Evolutionary conservation across 768 basidiomycete genomes (phyloP), one percentile per base, ranked within the genome.

Genomic region (Agrocybe chaxingu): DNA sequence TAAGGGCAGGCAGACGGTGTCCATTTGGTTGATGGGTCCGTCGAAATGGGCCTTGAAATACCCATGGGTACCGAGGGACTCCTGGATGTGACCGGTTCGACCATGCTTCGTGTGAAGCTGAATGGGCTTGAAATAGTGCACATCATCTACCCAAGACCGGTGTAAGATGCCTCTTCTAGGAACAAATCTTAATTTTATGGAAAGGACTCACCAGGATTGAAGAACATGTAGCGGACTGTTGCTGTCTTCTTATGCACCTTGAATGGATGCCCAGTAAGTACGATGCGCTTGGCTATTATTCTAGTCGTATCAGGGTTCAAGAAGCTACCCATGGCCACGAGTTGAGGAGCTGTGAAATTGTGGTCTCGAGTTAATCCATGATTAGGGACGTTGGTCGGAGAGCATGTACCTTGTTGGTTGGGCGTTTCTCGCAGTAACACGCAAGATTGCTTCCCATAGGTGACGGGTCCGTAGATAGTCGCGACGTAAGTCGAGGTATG

Each of bases 201-300:
- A 42, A 18, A 31, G 50, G 50, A 53, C 76, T 30, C 57, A 89
- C 88, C 87, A 36, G 85, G 60, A 67, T 95, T 87, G 79, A 99
- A 98, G 74, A 98, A 98, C 92, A 99, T 91, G 74, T 98, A 98
- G 48, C 96, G 86, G 59, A 99, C 85, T 5, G 96, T 98, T 2
- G 95, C 96, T 4, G 92, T 92, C 75, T 92, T 94, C 65, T 93
- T 92, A 77, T 98, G 95, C 1, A 98, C 85, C 62, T 94, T 95
- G 82, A 93, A 90, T 1, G 96, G 96, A 69, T 97, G 94, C 0
- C 96, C 96, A 2, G 96, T 94, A 39, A 99, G 76, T 55, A 98
- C 79, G 67, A 96, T 81, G n/a, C 96, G 85, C 68, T 99, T 99
- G 40, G 92, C 85, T 52, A 94, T 79, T 63, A 98, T 78, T 18